Conservation (phyloP, 164 flowering plant genomes). For the Paratinospora sagittata region DNA sequence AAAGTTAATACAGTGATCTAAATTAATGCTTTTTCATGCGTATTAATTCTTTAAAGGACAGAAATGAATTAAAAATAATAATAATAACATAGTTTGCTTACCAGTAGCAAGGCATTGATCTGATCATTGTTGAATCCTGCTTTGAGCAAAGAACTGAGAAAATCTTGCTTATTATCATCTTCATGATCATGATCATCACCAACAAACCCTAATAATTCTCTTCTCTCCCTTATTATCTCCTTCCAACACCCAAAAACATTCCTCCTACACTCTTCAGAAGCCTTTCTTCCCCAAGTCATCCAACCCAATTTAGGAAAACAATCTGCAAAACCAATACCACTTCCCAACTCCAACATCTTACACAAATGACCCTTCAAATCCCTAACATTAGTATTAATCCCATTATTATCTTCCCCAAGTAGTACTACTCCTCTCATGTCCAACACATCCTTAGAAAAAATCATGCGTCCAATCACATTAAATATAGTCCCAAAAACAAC, state of each 20-base stretch:
- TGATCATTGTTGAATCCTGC: slow-evolving; percentile 19
- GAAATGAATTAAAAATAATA: neutral
- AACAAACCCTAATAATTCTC: slow-evolving; percentile 12
- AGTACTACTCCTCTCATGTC: slow-evolving; percentile 17
- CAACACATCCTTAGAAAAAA: slow-evolving; percentile 21
- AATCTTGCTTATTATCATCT: slow-evolving; percentile 10
- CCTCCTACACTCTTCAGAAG: neutral
- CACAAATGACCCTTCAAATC: slow-evolving; percentile 21
- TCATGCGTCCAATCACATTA: slow-evolving; percentile 19
- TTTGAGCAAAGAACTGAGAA: slow-evolving; percentile 21
- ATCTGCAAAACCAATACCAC: slow-evolving; percentile 19
- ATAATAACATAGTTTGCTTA: neutral
- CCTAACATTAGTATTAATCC: too few species aligned
- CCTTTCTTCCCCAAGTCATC: slow-evolving; percentile 12
- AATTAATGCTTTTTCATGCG: too few species aligned
- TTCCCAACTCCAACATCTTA: slow-evolving; percentile 20
- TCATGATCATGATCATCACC: neutral
- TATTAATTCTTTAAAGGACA: too few species aligned
- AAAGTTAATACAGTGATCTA: too few species aligned
- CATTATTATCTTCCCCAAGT: too few species aligned
- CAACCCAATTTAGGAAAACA: slow-evolving; percentile 18
- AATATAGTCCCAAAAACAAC: slow-evolving; percentile 21
- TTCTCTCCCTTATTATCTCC: slow-evolving; percentile 1
- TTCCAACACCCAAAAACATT: slow-evolving; percentile 4
- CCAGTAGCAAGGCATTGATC: slow-evolving; percentile 25